Evolutionary conservation across 352 stramenopile species (phyloP), one percentile per base, ranked within the genome.

Genomic region (Stephanocyclus meneghinianus): DNA sequence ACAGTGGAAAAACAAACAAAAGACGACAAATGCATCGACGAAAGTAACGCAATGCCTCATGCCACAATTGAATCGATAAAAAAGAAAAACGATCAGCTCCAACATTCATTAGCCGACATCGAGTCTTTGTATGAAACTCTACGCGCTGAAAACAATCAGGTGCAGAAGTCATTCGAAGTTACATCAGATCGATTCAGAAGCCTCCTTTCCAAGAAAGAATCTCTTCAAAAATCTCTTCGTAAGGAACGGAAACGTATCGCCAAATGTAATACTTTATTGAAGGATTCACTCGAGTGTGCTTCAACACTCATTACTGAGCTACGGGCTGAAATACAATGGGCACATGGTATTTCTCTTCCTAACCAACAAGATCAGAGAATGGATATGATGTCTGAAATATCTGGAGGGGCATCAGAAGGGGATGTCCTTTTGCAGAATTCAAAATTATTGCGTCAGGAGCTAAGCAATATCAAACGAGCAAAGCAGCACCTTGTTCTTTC

Each of bases 201-300:
- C 37, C 53, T 62, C 21, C 29, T 44, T 2, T 62, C 53, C n/a
- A 26, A 62, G 18, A 62, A 62, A 44, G 29, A 62, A 18, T 16
- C 53, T 18, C 26, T 62, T 42, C 53, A 62, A 26, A 44, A 26
- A 15, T 40, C 21, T 44, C 53, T 62, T 15, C 7, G 5, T 6
- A 62, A 18, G 29, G 53, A 62, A n/a, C 8, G 53, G 16, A 62
- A 62, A 42, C 21, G 53, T 44, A 62, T 62, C 5, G 40, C 21
- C 21, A 18, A 30, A 13, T 62, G 53, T 30, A 62, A 42, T 26
- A 40, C 35, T 21, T 1, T 62, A 2, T 42, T 62, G n/a, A 26
- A 62, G n/a, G 53, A 42, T 62, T 26, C 53, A 42, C 42, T 8
- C 10, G 13, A 44, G 2, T 44, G 9, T 62, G 53, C 29, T 16